Evolutionary conservation across 345 rosid species (phyloP), one percentile per base, ranked within the genome.

Genomic region (Stellera chamaejasme): DNA sequence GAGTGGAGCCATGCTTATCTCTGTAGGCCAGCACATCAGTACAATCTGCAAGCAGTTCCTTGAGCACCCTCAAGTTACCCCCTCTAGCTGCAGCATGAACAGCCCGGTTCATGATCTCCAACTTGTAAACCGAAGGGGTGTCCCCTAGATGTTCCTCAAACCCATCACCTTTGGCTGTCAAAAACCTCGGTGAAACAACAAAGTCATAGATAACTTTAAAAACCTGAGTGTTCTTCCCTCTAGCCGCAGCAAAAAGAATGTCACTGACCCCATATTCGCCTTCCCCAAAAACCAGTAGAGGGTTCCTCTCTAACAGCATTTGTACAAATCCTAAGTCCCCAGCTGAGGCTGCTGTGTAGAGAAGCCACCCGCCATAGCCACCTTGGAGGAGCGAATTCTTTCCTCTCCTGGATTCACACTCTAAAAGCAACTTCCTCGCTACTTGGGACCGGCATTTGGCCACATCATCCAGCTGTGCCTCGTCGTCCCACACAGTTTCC

Each of bases 191-290:
- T 3, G 72, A 72, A 45, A 77, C 75, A 5, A 83, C 88, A 44
- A 75, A 85, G 58, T 91, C 98, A 55, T 83, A 81, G 3, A 88
- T 54, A 25, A 83, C 55, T 76, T 74, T 75, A 70, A 91, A 91
- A 36, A 85, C 87, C 58, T 78, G 68, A 36, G 65, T 52, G 55
- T 76, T 82, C 66, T 67, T 81, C 62, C 98, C 83, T 71, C 95
- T 83, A 0, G 95, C 88, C 45, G 98, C 96, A 16, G 88, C 96
- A 69, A 83, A 92, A 41, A 88, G 74, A 11, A 84, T 77, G 48
- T 92, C 98, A 44, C 96, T 88, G 9, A 88, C 95, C 15, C 96
- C 98, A 60, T 82, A 91, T 59, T 91, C 98, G 63, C 96, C 95
- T 79, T 92, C 95, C 28, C 98, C 98, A 15, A 91, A 88, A 10